phyloP scores from a whole-genome alignment of 208 protist genomes.

The Trypanosoma caninum region DNA sequence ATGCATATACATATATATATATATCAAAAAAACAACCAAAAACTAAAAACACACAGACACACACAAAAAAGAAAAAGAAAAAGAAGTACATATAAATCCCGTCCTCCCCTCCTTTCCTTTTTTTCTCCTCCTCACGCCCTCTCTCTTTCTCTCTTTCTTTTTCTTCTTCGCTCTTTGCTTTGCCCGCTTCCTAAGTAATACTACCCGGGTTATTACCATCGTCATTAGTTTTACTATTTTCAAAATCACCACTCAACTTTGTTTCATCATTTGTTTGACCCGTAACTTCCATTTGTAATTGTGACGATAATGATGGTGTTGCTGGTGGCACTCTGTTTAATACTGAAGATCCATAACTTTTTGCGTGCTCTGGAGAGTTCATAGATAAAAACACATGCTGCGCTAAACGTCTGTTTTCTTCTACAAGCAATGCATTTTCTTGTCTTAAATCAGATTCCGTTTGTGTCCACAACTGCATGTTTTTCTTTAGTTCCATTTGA shows the following conservation, averaged over 20 bases:
- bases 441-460: constrained; percentile 29
- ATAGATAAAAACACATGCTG: not conserved
- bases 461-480: constrained; percentile 34
- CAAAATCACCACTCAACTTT: no score
- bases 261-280: no score
- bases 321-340: no score
- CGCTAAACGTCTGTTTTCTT: constrained; percentile 7
- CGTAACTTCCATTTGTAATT: no score
- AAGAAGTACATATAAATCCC: not conserved
- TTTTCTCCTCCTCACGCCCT: not conserved
- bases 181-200: no score
- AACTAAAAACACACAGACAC: not conserved
- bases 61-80: constrained; percentile 3
- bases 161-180: not conserved
- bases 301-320: no score
- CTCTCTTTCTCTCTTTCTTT: no score
- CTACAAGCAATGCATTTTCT: constrained; percentile 7
- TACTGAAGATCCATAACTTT: no score
- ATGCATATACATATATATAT: no score
- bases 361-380: not conserved
- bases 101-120: not conserved
- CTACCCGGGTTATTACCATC: no score
- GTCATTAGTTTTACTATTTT: no score
- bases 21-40: not conserved
- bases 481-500: constrained; percentile 22